Base-by-base conservation (phyloP, 257 asterid genomes). In the Scutellaria minor region DNA sequence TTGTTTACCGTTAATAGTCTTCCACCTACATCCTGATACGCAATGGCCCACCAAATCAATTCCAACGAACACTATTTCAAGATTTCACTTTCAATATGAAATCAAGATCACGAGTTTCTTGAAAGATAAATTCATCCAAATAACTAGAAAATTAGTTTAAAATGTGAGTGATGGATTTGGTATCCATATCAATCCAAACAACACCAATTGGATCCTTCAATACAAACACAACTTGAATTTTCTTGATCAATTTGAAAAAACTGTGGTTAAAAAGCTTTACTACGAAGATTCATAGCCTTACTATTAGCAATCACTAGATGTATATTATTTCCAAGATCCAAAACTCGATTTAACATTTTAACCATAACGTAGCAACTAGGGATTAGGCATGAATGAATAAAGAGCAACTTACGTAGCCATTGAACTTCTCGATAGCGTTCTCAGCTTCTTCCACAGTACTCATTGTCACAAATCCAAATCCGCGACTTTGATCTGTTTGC, bases 381-480 rank as follows among this genome's bases (percentile, higher is more conserved):
- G 9, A 35, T 8, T 13, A 27, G 7, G 31, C 45, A 20, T 4
- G 7, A 56, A 66, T 31, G 35, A 59, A 45, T 58, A 24, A 50
- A 3, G 37, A 75, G 52, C 22, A 68, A 84, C 97, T 83, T 76
- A 92, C 97, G 68, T 81, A 92, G 57, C 85, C 80, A 77, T 81
- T 75, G 75, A 85, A 90, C 87, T 85, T 53, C 72, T 84, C 92
- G 37, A 88, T 89, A 39, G 98, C 98, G 68, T 84, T 88, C 63
- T 89, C 98, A 76, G 96, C 96, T 84, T 89, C 89, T 81, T 89
- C 96, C 61, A 89, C 90, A 0, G 90, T 88, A 64, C 89, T 80
- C 98, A 92, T 92, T 0, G 98, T 85, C 64, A 92, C 96, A 72
- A 92, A 92, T 66, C 96, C 98, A 3, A 92, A 92, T 5, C 98